Evolutionary conservation across 441 rosid species (phyloP).

Genomic region (Bruguiera hainesii): DNA sequence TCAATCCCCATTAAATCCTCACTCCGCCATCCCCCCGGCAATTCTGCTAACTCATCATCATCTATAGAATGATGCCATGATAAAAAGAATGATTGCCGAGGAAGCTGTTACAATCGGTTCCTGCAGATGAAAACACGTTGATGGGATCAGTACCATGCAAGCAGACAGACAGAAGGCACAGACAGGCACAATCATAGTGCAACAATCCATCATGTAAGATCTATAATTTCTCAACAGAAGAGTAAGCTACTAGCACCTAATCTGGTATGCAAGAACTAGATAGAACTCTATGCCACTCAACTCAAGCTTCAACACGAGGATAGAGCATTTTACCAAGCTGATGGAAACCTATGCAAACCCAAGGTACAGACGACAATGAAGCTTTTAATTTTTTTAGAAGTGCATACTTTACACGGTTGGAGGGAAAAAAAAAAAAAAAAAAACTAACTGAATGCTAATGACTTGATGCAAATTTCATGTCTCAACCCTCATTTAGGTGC

Average conservation of each 20-base stretch:
- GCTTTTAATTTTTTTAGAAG: no score
- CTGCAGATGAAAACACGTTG: constrained; percentile 39
- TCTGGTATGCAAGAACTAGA: not conserved
- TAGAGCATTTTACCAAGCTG: not conserved
- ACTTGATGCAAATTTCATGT: no score
- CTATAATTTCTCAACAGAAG: not conserved
- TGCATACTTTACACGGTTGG: no score
- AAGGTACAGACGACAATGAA: no score
- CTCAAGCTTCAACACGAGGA: not conserved
- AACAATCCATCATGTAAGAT: not conserved
- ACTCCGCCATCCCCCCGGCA: not conserved
- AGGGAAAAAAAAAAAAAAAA: no score
- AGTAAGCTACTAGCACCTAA: not conserved
- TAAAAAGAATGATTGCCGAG: constrained; percentile 57
- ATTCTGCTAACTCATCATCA: constrained; percentile 23
- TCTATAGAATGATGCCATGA: constrained; percentile 72
- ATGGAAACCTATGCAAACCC: no score
- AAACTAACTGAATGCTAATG: no score
- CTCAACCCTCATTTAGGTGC: no score
- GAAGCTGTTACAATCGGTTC: constrained; percentile 67
- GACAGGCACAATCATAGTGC: not conserved
- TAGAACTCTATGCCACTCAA: not conserved
- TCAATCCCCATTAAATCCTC: not conserved
- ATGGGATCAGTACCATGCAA: constrained; percentile 2
- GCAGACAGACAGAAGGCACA: not conserved